phyloP scores from a whole-genome alignment of 2,329 filamentous ascomycete species.

The Phaeosphaeria sp. region DNA sequence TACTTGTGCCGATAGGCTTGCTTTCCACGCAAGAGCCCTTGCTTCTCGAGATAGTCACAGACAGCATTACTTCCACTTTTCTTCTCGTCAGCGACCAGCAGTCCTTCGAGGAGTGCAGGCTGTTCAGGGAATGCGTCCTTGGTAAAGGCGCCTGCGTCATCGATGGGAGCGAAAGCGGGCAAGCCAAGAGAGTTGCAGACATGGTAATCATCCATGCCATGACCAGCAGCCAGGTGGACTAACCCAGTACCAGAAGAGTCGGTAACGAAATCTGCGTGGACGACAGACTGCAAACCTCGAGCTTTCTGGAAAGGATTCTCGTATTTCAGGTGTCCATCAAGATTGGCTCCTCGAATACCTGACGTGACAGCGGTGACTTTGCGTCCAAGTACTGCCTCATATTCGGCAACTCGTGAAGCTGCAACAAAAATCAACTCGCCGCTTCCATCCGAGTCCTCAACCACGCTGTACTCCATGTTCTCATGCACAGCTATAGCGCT shows the following conservation, averaged over 20 bases:
- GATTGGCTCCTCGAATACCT: constrained; percentile 67
- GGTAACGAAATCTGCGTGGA: constrained; percentile 89
- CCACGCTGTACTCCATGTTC: constrained; percentile 75
- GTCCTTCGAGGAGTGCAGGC: constrained; percentile 71
- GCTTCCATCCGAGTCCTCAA: constrained; percentile 52
- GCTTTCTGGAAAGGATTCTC: constrained; percentile 71
- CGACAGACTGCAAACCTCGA: constrained; percentile 69
- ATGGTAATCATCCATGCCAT: constrained; percentile 96
- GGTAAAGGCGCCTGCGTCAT: constrained; percentile 83
- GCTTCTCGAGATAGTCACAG: constrained; percentile 67
- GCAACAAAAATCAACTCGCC: constrained; percentile 74
- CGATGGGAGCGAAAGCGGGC: constrained; percentile 78
- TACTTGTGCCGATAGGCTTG: constrained; percentile 89
- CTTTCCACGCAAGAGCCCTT: constrained; percentile 66
- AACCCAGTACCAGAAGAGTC: constrained; percentile 89
- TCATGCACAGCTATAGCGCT: constrained; percentile 82
- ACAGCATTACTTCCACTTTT: constrained; percentile 62
- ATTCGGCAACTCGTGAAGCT: constrained; percentile 69
- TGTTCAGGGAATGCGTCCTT: constrained; percentile 76
- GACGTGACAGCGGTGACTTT: constrained; percentile 59
- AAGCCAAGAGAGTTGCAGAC: constrained; percentile 76
- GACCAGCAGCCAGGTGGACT: constrained; percentile 93
- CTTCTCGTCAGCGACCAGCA: constrained; percentile 75
- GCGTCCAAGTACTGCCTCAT: constrained; percentile 39
- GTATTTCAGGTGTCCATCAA: constrained; percentile 71